A percentile compares a stretch with the other conserved stretches of the same genome.
phyloP scores from a whole-genome alignment of 2,329 filamentous ascomycete genomes.

The Lecanicillium sp. region DNA sequence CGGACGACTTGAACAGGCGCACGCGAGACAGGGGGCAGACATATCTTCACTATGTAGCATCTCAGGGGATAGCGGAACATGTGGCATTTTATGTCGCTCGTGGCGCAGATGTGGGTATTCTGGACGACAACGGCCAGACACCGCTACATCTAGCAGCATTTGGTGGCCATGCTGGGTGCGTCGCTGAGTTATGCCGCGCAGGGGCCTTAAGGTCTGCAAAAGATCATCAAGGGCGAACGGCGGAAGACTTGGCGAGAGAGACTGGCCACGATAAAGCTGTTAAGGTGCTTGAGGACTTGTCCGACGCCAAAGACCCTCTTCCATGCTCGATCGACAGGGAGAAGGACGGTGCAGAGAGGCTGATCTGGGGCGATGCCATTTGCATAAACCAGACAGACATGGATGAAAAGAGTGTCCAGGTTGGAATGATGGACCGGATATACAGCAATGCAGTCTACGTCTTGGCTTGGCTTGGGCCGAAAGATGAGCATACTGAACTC shows the following conservation, averaged over 20 bases:
- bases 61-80: constrained; percentile 4
- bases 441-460: constrained; percentile 22
- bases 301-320: not conserved
- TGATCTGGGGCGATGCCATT: constrained; percentile 26
- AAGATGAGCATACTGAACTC: constrained; percentile 15
- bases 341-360: constrained; percentile 1
- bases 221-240: constrained; percentile 15
- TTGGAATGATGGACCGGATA: constrained; percentile 25
- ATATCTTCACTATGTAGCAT: constrained; percentile 15
- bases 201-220: constrained; percentile 11
- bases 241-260: constrained; percentile 17
- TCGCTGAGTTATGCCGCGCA: constrained; percentile 12
- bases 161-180: constrained; percentile 13
- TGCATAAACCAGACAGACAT: constrained; percentile 26
- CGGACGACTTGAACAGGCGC: not conserved
- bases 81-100: constrained; percentile 15
- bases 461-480: constrained; percentile 23
- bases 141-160: constrained; percentile 19
- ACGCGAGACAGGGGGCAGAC: constrained; percentile 8
- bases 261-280: constrained; percentile 15
- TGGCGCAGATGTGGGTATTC: constrained; percentile 13
- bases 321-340: not conserved
- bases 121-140: constrained; percentile 14
- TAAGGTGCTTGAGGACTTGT: constrained; percentile 11
- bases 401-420: constrained; percentile 23